Percentiles rank a stretch among this genome's conserved stretches.
Evolutionary conservation across 257 asterid genomes (phyloP).

Genomic region (Mentha longifolia): DNA sequence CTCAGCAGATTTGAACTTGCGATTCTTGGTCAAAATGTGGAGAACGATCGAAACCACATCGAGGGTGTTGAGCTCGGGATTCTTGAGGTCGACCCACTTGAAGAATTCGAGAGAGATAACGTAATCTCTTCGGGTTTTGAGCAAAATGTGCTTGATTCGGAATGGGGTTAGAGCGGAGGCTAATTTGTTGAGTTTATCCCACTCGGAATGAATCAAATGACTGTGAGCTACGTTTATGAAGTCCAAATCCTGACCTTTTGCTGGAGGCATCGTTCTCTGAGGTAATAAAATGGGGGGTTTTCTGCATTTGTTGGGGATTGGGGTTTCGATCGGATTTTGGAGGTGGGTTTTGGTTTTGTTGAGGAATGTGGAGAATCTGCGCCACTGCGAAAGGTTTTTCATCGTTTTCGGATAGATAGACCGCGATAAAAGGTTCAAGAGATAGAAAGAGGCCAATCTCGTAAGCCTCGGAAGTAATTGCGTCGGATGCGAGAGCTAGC

Average conservation of each 20-base stretch:
- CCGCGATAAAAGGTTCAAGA: background rate
- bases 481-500: background rate
- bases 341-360: slow-evolving; percentile 37
- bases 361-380: slow-evolving; percentile 44
- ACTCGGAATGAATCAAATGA: slow-evolving; percentile 80
- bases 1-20: slow-evolving; percentile 82
- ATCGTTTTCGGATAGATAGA: slow-evolving; percentile 25
- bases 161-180: slow-evolving; percentile 63
- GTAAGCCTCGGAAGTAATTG: background rate
- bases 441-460: slow-evolving; percentile 17
- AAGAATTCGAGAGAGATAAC: slow-evolving; percentile 79
- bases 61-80: slow-evolving; percentile 55
- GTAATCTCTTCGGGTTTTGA: slow-evolving; percentile 71
- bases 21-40: slow-evolving; percentile 70
- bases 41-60: slow-evolving; percentile 65
- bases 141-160: slow-evolving; percentile 74
- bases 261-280: slow-evolving; percentile 67
- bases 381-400: slow-evolving; percentile 39
- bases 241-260: slow-evolving; percentile 87
- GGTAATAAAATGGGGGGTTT: slow-evolving; percentile 65
- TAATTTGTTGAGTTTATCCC: slow-evolving; percentile 65
- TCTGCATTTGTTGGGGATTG: slow-evolving; percentile 31
- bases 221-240: slow-evolving; percentile 75
- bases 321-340: slow-evolving; percentile 38
- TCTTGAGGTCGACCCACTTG: slow-evolving; percentile 71